phyloP scores from a whole-genome alignment of 768 basidiomycete species.

The Gymnopilus junonius region DNA sequence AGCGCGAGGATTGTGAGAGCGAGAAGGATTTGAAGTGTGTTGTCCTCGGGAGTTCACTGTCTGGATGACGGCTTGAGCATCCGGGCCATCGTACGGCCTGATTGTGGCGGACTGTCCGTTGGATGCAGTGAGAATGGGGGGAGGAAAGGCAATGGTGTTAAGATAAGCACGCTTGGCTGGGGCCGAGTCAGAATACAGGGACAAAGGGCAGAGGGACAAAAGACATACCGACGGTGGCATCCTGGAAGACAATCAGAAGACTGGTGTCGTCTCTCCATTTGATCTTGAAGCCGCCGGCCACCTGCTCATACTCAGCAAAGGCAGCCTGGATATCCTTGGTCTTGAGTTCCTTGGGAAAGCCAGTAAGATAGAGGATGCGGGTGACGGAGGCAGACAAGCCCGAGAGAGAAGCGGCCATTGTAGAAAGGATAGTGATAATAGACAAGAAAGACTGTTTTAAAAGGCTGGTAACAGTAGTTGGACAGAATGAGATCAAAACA shows the following conservation, averaged over 20 bases:
- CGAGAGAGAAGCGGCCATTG: slow-evolving; percentile 75
- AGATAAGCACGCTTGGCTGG: slow-evolving; percentile 98
- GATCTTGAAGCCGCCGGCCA: slow-evolving; percentile 94
- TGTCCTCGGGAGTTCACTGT: slow-evolving; percentile 78
- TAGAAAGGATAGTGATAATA: slow-evolving; percentile 30
- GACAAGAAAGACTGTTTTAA: slow-evolving; percentile 26
- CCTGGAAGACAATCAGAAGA: slow-evolving; percentile 92
- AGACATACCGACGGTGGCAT: slow-evolving; percentile 84
- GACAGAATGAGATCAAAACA: slow-evolving; percentile 17
- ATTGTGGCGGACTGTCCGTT: slow-evolving; percentile 63
- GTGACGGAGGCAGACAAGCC: slow-evolving; percentile 94
- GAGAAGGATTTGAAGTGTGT: slow-evolving; percentile 63
- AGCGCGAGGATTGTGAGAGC: slow-evolving; percentile 73
- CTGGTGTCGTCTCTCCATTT: slow-evolving; percentile 99
- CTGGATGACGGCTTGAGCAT: slow-evolving; percentile 86
- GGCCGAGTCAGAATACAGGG: slow-evolving; percentile 2
- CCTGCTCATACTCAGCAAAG: slow-evolving; percentile 86
- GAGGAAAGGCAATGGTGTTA: slow-evolving; percentile 83
- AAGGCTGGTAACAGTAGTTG: slow-evolving; percentile 23
- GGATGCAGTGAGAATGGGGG: slow-evolving; percentile 64
- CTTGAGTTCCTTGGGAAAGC: slow-evolving; percentile 95
- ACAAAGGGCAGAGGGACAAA: slow-evolving; percentile 10
- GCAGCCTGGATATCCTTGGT: slow-evolving; percentile 94
- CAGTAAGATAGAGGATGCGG: slow-evolving; percentile 89
- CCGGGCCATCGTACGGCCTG: slow-evolving; percentile 92